These are phyloP conservation scores for Xanthoceras sorbifolium DNA, from an alignment of 345 rosid genomes.

Conservation along the genomic window DNA sequence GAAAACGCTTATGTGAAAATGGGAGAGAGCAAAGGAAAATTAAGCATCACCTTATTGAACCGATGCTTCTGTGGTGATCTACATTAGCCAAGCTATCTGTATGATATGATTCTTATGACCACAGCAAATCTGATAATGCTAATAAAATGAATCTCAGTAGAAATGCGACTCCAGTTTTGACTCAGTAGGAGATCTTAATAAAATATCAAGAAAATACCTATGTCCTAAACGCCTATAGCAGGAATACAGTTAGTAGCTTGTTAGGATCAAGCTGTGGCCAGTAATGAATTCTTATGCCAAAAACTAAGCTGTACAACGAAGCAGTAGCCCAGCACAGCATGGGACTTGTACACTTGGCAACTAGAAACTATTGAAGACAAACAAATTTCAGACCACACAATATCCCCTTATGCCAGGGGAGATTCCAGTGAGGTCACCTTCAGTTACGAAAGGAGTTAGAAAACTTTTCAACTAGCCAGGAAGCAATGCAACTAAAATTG, in stretches of 20 bases:
- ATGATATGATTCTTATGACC: neutral
- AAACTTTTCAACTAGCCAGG: neutral
- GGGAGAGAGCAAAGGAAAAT: neutral
- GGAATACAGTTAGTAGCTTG: neutral
- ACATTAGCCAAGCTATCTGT: neutral
- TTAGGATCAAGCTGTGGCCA: neutral
- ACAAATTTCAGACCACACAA: neutral
- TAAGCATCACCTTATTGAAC: neutral
- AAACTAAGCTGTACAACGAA: neutral
- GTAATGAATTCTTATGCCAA: neutral
- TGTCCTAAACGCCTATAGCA: neutral
- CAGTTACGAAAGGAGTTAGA: neutral
- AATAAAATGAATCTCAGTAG: neutral
- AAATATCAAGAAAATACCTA: neutral
- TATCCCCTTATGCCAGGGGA: neutral
- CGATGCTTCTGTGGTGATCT: neutral
- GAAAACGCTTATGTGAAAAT: neutral
- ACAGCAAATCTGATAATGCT: neutral
- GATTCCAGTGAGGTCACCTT: neutral
- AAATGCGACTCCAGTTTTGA: neutral
- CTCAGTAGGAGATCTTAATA: neutral
- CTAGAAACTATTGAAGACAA: neutral
- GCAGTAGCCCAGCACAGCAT: neutral
- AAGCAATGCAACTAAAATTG: neutral
- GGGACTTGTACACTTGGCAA: neutral